Evolutionary conservation across 1,139 yeast species (phyloP).

Genomic region (Candida tropicalis): DNA sequence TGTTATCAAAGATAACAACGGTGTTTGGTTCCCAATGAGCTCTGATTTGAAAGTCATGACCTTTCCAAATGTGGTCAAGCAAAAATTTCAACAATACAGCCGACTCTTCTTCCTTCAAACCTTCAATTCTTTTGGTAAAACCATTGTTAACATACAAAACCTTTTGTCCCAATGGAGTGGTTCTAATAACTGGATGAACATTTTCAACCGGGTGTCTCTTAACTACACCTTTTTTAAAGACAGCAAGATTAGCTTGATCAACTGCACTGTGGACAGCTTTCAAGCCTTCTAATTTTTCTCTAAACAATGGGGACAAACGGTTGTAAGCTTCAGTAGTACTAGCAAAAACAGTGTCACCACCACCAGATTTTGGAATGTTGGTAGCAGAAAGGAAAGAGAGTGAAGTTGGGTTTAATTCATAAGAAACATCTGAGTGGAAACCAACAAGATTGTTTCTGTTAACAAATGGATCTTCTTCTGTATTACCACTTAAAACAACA

Average conservation of each 20-base stretch:
- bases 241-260: slow-evolving; percentile 65
- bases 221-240: slow-evolving; percentile 58
- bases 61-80: slow-evolving; percentile 48
- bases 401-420: slow-evolving; percentile 72
- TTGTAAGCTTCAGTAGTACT: slow-evolving; percentile 70
- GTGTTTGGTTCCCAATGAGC: slow-evolving; percentile 50
- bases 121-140: slow-evolving; percentile 63
- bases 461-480: slow-evolving; percentile 34
- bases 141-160: slow-evolving; percentile 60
- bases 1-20: slow-evolving; percentile 74
- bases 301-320: slow-evolving; percentile 63
- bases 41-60: slow-evolving; percentile 44
- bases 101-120: slow-evolving; percentile 66
- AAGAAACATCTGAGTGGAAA: slow-evolving; percentile 75
- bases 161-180: slow-evolving; percentile 70
- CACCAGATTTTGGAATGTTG: slow-evolving; percentile 67
- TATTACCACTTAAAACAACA: slow-evolving; percentile 54
- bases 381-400: slow-evolving; percentile 62
- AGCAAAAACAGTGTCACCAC: slow-evolving; percentile 76
- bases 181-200: slow-evolving; percentile 68
- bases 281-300: slow-evolving; percentile 55
- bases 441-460: slow-evolving; percentile 35
- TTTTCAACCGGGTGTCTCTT: slow-evolving; percentile 62
- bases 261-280: slow-evolving; percentile 68
- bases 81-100: slow-evolving; percentile 56